Evolutionary conservation across 257 asterid genomes (phyloP).

Genomic region (Mentha longifolia): DNA sequence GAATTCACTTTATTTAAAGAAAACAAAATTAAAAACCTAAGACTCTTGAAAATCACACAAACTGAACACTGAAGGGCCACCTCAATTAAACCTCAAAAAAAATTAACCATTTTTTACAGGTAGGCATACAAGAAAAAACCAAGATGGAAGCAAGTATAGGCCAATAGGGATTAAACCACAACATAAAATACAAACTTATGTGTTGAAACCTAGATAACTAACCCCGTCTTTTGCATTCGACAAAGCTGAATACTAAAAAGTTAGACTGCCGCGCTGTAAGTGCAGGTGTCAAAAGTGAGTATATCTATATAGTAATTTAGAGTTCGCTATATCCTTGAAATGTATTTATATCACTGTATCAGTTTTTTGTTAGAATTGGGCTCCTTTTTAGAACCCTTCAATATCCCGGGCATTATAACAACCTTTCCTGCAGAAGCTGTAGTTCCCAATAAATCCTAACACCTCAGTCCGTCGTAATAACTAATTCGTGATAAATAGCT

Average conservation of each 20-base stretch:
- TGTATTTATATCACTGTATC: not conserved
- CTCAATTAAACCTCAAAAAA: too few relatives aligned
- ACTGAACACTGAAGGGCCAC: too few relatives aligned
- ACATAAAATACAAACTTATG: too few relatives aligned
- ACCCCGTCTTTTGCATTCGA: too few relatives aligned
- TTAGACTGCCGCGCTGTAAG: not conserved
- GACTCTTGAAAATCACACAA: too few relatives aligned
- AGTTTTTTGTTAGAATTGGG: not conserved
- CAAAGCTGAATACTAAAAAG: not conserved
- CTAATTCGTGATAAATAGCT: not conserved
- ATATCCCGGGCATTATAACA: too few relatives aligned
- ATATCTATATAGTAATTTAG: not conserved
- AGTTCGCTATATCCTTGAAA: not conserved
- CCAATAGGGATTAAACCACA: not conserved
- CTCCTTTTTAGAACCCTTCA: not conserved
- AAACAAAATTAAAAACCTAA: too few relatives aligned
- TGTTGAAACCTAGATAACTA: too few relatives aligned
- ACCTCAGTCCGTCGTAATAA: not conserved
- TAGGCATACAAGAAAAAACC: not conserved
- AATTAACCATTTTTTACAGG: too few relatives aligned
- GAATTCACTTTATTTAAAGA: too few relatives aligned
- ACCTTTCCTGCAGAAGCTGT: not conserved
- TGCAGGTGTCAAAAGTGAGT: not conserved
- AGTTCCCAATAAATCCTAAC: not conserved
- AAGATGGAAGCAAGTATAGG: not conserved